A percentile compares a stretch with the other conserved stretches of the same genome.
Conservation (phyloP, 2,329 filamentous ascomycete genomes). For the Phaeosphaeriaceae sp. region DNA sequence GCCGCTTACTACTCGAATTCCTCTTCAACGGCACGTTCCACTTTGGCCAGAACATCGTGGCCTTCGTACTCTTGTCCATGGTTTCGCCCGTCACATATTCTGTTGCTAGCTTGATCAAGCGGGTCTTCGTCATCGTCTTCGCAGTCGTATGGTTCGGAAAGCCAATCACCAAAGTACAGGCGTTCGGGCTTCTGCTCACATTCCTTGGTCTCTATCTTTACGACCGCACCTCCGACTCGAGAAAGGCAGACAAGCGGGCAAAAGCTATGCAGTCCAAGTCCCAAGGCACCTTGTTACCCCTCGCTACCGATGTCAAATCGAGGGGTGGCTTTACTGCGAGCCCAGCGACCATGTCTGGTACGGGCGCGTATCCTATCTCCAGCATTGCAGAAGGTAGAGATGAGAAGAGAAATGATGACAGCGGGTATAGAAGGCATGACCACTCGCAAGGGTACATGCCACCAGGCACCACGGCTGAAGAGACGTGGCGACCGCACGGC, state of each 20-base stretch:
- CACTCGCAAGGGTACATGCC: conserved; percentile 68
- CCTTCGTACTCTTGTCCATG: conserved; percentile 90
- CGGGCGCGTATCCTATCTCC: conserved; percentile 37
- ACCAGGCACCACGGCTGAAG: conserved; percentile 83
- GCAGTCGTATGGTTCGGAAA: conserved; percentile 97
- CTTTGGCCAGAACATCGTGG: conserved; percentile 94
- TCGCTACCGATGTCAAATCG: conserved; percentile 54
- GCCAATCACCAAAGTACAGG: conserved; percentile 83
- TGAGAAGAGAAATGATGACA: conserved; percentile 66
- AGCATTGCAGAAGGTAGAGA: conserved; percentile 49
- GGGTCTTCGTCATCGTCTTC: conserved; percentile 94
- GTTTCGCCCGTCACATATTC: conserved; percentile 97
- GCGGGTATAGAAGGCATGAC: conserved; percentile 51
- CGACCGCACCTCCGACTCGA: conserved; percentile 87
- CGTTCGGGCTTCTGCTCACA: conserved; percentile 83
- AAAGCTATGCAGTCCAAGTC: conserved; percentile 69
- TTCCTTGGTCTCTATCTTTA: conserved; percentile 95
- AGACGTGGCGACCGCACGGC: conserved; percentile 70
- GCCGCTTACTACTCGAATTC: conserved; percentile 77
- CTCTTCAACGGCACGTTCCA: conserved; percentile 97
- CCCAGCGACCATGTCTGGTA: conserved; percentile 48
- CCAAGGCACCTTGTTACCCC: conserved; percentile 71
- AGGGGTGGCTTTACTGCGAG: conserved; percentile 48
- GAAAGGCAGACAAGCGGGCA: conserved; percentile 84
- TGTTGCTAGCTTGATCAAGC: conserved; percentile 93